Conservation (phyloP, 768 basidiomycete genomes). For the Macrolepiota fuliginosa region DNA sequence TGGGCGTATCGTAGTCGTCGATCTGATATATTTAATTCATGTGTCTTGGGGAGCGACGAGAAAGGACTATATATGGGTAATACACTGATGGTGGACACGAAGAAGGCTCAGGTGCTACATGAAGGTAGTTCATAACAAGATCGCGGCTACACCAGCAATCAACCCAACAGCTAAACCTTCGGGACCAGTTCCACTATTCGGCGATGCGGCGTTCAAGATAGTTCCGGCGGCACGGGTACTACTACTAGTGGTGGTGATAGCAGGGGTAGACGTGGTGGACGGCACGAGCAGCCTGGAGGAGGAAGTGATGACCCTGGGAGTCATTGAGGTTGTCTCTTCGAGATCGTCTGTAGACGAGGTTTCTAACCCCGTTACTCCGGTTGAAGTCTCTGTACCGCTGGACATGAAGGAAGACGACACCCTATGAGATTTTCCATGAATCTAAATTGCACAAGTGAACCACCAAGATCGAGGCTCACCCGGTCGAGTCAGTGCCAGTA, state of each 20-base stretch:
- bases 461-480: not conserved
- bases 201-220: not conserved
- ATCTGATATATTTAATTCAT: not conserved
- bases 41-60: not conserved
- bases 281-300: not conserved
- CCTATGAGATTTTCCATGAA: not conserved
- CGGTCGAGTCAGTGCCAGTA: not conserved
- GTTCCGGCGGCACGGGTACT: not conserved
- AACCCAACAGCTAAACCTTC: not conserved
- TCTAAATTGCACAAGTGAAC: not conserved
- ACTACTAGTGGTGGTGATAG: not conserved
- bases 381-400: no score
- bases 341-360: no score
- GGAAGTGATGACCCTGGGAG: not conserved
- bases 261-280: not conserved
- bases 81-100: not conserved
- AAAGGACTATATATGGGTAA: not conserved
- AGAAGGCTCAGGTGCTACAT: not conserved
- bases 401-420: not conserved
- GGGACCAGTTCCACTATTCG: not conserved
- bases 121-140: not conserved
- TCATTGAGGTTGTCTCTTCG: not conserved
- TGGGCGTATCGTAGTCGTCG: no score
- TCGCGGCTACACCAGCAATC: conserved; percentile 2
- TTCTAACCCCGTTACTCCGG: no score